Conservation (phyloP, 2,329 filamentous ascomycete species). For the Ustilaginoidea virens region DNA sequence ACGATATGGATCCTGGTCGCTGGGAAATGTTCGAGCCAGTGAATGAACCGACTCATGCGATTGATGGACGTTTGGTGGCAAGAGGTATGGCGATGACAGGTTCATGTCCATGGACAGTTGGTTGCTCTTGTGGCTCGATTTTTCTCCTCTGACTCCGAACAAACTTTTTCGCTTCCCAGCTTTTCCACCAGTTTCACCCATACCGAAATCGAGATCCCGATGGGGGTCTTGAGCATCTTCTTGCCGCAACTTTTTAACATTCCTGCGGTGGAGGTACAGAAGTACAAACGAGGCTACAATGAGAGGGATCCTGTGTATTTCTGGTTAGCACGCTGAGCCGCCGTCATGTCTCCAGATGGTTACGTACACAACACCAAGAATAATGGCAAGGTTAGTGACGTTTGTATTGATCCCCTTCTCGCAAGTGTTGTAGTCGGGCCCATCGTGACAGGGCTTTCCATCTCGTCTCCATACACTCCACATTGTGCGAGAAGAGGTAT, state of each 20-base stretch:
- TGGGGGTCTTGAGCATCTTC: slow-evolving; percentile 82
- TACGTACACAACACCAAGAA: slow-evolving; percentile 56
- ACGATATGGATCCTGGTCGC: slow-evolving; percentile 75
- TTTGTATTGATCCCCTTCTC: slow-evolving; percentile 42
- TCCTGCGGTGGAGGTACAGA: slow-evolving; percentile 64
- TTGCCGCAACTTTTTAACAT: slow-evolving; percentile 50
- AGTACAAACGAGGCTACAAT: slow-evolving; percentile 50
- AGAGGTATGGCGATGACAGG: slow-evolving; percentile 73
- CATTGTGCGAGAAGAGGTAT: slow-evolving; percentile 3
- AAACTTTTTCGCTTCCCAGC: slow-evolving; percentile 18
- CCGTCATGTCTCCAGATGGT: too few species aligned
- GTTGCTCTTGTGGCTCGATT: slow-evolving; percentile 27
- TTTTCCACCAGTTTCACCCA: slow-evolving; percentile 39
- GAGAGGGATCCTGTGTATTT: slow-evolving; percentile 53
- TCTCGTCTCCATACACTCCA: slow-evolving; percentile 6
- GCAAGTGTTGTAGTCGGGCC: slow-evolving; percentile 26
- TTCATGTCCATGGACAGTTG: slow-evolving; percentile 61
- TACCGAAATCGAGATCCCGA: slow-evolving; percentile 82
- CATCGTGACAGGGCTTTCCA: slow-evolving; percentile 3
- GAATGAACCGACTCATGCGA: slow-evolving; percentile 81
- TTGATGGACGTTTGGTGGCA: slow-evolving; percentile 65
- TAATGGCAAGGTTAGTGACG: slow-evolving; percentile 49
- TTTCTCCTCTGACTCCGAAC: slow-evolving; percentile 42
- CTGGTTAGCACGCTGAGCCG: slow-evolving; percentile 1
- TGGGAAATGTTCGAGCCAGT: slow-evolving; percentile 58